Conservation (phyloP, 164 flowering plant genomes). For the Malania oleifera region DNA sequence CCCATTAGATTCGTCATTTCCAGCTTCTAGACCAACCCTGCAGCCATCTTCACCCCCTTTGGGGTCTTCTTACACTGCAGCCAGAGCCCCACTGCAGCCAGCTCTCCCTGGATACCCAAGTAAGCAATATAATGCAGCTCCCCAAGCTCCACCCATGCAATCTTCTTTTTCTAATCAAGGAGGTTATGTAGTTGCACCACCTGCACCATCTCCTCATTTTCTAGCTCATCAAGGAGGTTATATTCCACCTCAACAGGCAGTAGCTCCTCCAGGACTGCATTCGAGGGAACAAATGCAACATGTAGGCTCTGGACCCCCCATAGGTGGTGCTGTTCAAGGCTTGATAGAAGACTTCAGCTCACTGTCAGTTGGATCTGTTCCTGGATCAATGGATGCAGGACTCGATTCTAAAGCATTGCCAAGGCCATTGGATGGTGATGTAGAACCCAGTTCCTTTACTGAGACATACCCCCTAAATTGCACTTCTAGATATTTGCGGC, state of each 20-base stretch:
- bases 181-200: constrained; percentile 32
- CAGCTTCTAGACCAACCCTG: constrained; percentile 28
- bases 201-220: constrained; percentile 34
- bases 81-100: constrained; percentile 25
- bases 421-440: constrained; percentile 88
- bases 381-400: constrained; percentile 82
- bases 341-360: constrained; percentile 79
- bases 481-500: constrained; percentile 63
- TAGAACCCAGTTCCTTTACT: constrained; percentile 49
- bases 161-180: constrained; percentile 35
- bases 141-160: constrained; percentile 35
- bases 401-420: constrained; percentile 69
- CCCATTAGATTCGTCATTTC: constrained; percentile 31
- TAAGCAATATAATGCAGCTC: constrained; percentile 33
- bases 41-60: constrained; percentile 27
- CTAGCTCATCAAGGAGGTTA: constrained; percentile 51
- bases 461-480: constrained; percentile 76
- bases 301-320: constrained; percentile 51
- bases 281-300: constrained; percentile 46
- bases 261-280: constrained; percentile 28
- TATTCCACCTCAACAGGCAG: constrained; percentile 37
- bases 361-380: constrained; percentile 64
- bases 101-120: constrained; percentile 51
- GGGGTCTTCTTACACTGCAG: constrained; percentile 13
- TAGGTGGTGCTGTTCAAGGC: constrained; percentile 39